Evolutionary conservation across 371 early-diverging fungal genomes (phyloP), one percentile per base, ranked within the genome.

Genomic region (Coemansia sp.): DNA sequence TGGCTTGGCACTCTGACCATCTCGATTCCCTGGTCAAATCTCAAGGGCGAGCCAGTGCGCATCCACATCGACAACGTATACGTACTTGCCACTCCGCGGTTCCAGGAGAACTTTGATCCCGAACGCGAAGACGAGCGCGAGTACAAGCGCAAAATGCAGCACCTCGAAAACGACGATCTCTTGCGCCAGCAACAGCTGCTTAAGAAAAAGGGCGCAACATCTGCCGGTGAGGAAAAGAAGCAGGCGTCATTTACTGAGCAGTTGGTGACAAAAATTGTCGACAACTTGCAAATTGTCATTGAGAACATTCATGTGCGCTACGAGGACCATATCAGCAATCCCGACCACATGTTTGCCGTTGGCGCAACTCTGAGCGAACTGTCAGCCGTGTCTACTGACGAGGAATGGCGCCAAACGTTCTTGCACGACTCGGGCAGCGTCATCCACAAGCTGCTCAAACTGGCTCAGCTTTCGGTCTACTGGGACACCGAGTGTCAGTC

Each of bases 11-110:
- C 93, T 62, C 86, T 97, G 29, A 92, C 90, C 0, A 80, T 97
- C 5, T 90, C 87, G 29, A 97, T 99, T 58, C 98, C 99, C 7
- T 99, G 99, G 99, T 88, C 88, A 13, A 97, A 99, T 78, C 82
- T 99, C 59, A 95, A 95, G 80, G 90, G 88, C 72, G 89, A 91
- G 72, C 97, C 99, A 3, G 93, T 98, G 39, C 86, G 89, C 64
- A 86, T 97, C 50, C 81, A 85, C 61, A 87, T 99, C 59, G 91
- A 93, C 67, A 88, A 97, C 68, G 92, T 95, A 5, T 94, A 89
- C 72, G 80, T 97, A 3, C 81, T 97, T 24, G 94, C 95, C 13
- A 86, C 83, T 4, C 98, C 97, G 10, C 87, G 90, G 47, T 88
- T 86, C 61, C 90, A 89, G 40, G 83, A 87, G 18, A 63, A 78